Evolutionary conservation across 306 rosid genomes (phyloP), one percentile per base, ranked within the genome.

Genomic region (Prunus mongolica): DNA sequence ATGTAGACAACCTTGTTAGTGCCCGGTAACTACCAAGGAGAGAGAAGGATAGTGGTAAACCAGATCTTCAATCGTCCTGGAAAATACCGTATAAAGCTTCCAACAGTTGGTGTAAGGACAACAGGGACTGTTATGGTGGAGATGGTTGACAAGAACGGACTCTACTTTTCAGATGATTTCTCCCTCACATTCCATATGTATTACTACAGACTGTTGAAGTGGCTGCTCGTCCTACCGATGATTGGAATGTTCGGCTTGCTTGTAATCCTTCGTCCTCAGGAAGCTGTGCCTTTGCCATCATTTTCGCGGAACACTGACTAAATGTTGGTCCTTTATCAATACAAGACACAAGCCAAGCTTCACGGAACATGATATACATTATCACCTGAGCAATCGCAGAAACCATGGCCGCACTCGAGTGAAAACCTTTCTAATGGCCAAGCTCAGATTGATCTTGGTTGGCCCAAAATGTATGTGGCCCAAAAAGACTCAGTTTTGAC

Each of bases 1-100:
- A 60, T 77, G 84, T 78, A 96, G 99, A 87, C 87, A 50, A 82
- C 93, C 69, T 85, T 96, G 91, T 84, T 92, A 25, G 99, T 92
- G 75, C 99, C 99, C 64, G 99, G 99, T 76, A 96, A 96, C 82
- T 96, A 91, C 87, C 97, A 92, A 81, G 99, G 99, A 27, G 98
- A 96, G 81, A 91, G 99, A 86, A 88, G 82, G 55, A 91, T 96
- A 84, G 88, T 57, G 80, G 87, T 78, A 78, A 96, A 82, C 72
- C 80, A 91, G 80, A 87, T 88, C 44, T 82, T 86, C 80, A 2
- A 73, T 58, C 81, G 72, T 46, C 99, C 97, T 10, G 99, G 98
- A 69, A 92, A 89, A 73, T 74, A 92, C 79, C 86, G 90, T 56
- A 86, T 96, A 65, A 89, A 89, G 85, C 96, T 96, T 76, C 98